Evolutionary conservation across 1,284 basidiomycete species (phyloP).

Genomic region (Fomitopsis schrenkii): DNA sequence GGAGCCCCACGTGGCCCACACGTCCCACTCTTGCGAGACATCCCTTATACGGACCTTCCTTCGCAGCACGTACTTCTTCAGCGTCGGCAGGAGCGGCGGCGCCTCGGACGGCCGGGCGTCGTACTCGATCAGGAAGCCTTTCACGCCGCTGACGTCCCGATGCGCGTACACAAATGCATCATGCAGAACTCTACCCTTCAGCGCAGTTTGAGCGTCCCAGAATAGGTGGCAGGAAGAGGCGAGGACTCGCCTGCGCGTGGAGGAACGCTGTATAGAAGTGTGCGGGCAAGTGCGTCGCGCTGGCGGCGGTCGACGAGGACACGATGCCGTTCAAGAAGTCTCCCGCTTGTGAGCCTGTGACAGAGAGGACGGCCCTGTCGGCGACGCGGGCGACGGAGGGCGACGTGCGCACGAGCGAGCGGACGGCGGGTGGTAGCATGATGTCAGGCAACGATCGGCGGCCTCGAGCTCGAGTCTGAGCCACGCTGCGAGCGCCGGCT

Average conservation of each 20-base stretch:
- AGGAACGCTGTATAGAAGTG: conserved; percentile 81
- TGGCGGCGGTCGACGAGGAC: conserved; percentile 48
- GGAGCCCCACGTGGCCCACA: conserved; percentile 80
- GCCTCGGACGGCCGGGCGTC: conserved; percentile 56
- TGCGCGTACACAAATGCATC: conserved; percentile 84
- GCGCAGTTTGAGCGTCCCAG: conserved; percentile 6
- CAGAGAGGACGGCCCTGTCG: conserved; percentile 64
- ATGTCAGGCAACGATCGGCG: not conserved
- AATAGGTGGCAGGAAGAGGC: not conserved
- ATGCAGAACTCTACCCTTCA: conserved; percentile 84
- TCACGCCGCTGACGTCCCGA: conserved; percentile 41
- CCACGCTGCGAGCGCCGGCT: not conserved
- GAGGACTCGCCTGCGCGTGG: conserved; percentile 74
- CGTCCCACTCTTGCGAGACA: conserved; percentile 70
- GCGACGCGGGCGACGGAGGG: conserved; percentile 63
- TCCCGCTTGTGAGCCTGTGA: conserved; percentile 79
- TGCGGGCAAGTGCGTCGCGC: conserved; percentile 36
- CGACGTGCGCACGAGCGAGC: conserved; percentile 41
- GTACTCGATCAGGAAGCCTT: conserved; percentile 72
- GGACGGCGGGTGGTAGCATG: conserved; percentile 37
- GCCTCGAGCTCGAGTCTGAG: not conserved
- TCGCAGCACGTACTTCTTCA: conserved; percentile 86
- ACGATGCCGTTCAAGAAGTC: conserved; percentile 90
- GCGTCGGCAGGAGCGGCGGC: conserved; percentile 54
- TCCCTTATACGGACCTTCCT: conserved; percentile 85